Conservation (phyloP, 441 rosid genomes). For the Pelargonium australe region DNA sequence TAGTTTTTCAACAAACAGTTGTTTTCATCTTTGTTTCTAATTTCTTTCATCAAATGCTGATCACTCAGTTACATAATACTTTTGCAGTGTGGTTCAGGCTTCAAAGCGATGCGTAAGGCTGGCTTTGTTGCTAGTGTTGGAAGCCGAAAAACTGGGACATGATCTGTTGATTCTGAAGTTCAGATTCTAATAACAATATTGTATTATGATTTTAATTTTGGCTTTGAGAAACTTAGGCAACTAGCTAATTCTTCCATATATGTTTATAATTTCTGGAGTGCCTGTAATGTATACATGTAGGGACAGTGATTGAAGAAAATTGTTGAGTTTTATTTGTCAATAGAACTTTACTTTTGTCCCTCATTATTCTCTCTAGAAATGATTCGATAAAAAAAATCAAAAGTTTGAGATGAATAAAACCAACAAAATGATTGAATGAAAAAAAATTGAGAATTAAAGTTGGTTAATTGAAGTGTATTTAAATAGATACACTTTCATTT, state of each 20-base stretch:
- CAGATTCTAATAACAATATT: neutral
- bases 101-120: conserved; percentile 11
- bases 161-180: neutral
- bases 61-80: neutral
- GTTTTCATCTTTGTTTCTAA: neutral
- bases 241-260: neutral
- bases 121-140: conserved; percentile 19
- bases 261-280: neutral
- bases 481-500: no score
- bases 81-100: conserved; percentile 18
- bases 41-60: neutral
- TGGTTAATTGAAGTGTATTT: no score
- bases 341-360: neutral
- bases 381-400: no score
- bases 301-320: neutral
- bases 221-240: neutral
- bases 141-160: conserved; percentile 1
- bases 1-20: neutral
- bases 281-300: neutral
- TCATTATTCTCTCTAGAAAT: neutral
- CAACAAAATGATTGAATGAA: no score
- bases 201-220: neutral
- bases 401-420: no score
- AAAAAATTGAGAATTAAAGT: no score
- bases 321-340: neutral